These are phyloP conservation scores for Colletotrichum tropicale DNA, from an alignment of 2,329 filamentous ascomycete genomes.

Conservation along the genomic window DNA sequence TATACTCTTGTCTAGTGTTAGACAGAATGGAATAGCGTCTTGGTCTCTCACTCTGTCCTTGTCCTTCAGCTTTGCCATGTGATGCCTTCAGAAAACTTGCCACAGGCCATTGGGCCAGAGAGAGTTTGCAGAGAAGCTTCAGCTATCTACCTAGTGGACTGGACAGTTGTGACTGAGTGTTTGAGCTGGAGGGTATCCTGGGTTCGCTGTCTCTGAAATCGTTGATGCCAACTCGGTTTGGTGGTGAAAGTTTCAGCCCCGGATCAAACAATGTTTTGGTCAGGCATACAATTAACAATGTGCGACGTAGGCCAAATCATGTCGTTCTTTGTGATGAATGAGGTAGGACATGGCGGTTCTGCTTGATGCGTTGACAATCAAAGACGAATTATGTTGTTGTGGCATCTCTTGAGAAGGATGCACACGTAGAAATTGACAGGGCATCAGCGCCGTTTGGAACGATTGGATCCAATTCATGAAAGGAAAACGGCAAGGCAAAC, in stretches of 20 bases:
- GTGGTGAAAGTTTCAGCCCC: background rate
- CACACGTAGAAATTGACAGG: background rate
- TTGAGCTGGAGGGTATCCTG: background rate
- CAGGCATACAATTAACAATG: too few relatives aligned
- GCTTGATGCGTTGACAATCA: background rate
- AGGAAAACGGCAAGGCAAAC: fast-evolving
- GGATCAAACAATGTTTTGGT: background rate
- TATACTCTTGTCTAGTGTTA: background rate
- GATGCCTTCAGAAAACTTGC: background rate
- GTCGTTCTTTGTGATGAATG: background rate
- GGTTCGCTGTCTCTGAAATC: background rate
- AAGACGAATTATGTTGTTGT: background rate
- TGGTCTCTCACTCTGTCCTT: background rate
- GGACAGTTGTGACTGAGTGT: background rate
- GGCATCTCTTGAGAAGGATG: background rate
- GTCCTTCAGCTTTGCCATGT: background rate
- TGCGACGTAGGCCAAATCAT: background rate
- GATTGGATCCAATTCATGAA: background rate
- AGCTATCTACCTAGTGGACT: background rate
- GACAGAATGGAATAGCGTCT: background rate
- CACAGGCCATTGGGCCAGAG: background rate
- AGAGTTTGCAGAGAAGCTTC: background rate
- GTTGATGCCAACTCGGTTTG: background rate
- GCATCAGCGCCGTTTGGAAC: background rate
- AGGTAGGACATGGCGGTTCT: background rate